Percentiles rank a stretch among this genome's conserved stretches.
phyloP scores from a whole-genome alignment of 371 early-diverging fungal species.

The Mortierella sp. region DNA sequence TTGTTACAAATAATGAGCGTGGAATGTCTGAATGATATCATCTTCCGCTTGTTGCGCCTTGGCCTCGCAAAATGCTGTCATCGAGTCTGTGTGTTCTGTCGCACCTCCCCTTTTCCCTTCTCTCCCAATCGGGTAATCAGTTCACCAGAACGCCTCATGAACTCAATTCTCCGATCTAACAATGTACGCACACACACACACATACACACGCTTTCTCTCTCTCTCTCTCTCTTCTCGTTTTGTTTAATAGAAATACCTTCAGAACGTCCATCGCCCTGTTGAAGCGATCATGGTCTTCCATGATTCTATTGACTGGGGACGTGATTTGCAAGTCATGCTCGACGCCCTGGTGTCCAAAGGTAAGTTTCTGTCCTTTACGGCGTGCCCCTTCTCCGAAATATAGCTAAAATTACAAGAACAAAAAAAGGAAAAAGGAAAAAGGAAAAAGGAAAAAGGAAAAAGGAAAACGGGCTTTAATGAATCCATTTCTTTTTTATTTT shows the following conservation, averaged over 20 bases:
- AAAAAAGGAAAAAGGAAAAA: background rate
- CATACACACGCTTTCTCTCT: too few relatives aligned
- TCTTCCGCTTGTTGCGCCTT: background rate
- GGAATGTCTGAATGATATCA: background rate
- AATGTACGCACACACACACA: too few relatives aligned
- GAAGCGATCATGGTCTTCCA: slow-evolving; percentile 86
- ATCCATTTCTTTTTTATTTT: background rate
- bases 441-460: background rate
- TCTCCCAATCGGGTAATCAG: too few relatives aligned
- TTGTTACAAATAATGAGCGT: too few relatives aligned
- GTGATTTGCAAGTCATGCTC: slow-evolving; percentile 83
- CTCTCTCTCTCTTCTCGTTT: background rate
- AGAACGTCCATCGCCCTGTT: slow-evolving; percentile 68
- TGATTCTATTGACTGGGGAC: slow-evolving; percentile 88
- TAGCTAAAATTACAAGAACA: too few relatives aligned
- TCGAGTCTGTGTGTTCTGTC: background rate
- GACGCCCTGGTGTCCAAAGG: slow-evolving; percentile 76
- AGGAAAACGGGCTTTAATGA: background rate
- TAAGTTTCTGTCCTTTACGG: background rate
- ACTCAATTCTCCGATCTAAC: too few relatives aligned
- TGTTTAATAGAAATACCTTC: slow-evolving; percentile 43
- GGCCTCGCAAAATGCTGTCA: background rate
- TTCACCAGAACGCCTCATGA: too few relatives aligned
- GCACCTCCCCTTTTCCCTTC: too few relatives aligned
- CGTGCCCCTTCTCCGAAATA: too few relatives aligned